phyloP scores from a whole-genome alignment of 805 yeast species.

The Ogataea sp. region DNA sequence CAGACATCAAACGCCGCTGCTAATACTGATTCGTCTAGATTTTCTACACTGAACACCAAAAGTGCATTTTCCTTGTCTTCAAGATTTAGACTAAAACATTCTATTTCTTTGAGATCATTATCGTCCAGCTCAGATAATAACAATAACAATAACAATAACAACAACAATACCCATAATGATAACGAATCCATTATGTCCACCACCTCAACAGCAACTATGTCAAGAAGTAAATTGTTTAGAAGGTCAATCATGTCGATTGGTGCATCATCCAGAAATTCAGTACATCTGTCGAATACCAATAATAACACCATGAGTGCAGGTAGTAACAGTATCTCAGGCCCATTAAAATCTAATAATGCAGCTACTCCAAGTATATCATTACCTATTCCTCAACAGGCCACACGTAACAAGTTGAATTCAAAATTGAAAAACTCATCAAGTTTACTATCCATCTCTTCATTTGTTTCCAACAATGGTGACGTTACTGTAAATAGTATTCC shows the following conservation, averaged over 20 bases:
- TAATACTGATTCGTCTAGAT: no score
- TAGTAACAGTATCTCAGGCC: conserved; percentile 1
- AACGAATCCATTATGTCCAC: conserved; percentile 8
- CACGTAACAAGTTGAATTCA: conserved; percentile 45
- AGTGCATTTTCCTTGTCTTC: background rate
- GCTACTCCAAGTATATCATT: conserved; percentile 34
- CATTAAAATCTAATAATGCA: conserved; percentile 11
- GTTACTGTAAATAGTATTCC: conserved; percentile 19
- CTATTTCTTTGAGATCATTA: conserved; percentile 22
- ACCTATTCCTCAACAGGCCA: conserved; percentile 49
- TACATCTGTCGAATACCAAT: background rate
- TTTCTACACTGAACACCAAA: background rate
- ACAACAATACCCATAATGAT: conserved; percentile 7
- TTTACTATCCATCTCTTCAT: conserved; percentile 32
- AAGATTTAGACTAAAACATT: conserved; percentile 17
- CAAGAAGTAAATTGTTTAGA: conserved; percentile 8
- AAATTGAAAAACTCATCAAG: conserved; percentile 46
- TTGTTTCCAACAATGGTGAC: conserved; percentile 6
- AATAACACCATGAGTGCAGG: background rate
- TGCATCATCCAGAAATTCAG: background rate
- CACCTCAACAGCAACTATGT: conserved; percentile 4
- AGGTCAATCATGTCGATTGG: conserved; percentile 7
- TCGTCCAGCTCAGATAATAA: conserved; percentile 6
- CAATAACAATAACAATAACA: conserved; percentile 3
- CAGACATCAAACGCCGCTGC: no score